These are phyloP conservation scores for Cyclotella atomus DNA, from an alignment of 108 stramenopile genomes.

Conservation along the genomic window DNA sequence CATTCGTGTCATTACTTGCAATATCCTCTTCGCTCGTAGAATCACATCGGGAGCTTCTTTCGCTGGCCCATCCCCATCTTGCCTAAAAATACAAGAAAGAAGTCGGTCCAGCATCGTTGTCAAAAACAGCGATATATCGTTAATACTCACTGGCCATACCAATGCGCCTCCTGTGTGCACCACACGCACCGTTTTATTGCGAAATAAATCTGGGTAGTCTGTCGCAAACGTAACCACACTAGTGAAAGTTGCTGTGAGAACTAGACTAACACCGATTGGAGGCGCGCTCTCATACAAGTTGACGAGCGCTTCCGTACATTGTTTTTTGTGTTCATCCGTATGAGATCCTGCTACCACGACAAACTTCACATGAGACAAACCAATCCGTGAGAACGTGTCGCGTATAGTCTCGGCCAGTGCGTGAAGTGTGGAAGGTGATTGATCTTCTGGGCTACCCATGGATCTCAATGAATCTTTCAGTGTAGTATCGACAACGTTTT, in stretches of 20 bases:
- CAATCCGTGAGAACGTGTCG: slow-evolving; percentile 38
- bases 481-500: no score
- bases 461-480: slow-evolving; percentile 20
- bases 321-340: slow-evolving; percentile 36
- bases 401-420: slow-evolving; percentile 38
- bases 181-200: slow-evolving; percentile 52
- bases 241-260: slow-evolving; percentile 45
- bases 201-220: slow-evolving; percentile 41
- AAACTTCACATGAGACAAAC: slow-evolving; percentile 46
- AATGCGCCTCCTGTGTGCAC: slow-evolving; percentile 55
- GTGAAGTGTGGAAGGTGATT: slow-evolving; percentile 30
- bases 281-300: slow-evolving; percentile 43
- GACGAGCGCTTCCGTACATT: slow-evolving; percentile 30
- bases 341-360: slow-evolving; percentile 35
- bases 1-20: neutral
- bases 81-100: no score
- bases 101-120: no score
- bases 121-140: no score
- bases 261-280: slow-evolving; percentile 49
- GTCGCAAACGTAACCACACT: slow-evolving; percentile 49
- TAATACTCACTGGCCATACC: slow-evolving; percentile 47
- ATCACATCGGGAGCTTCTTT: neutral
- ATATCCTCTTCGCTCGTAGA: slow-evolving; percentile 4
- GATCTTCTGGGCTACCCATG: neutral
- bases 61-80: slow-evolving; percentile 34